These are phyloP conservation scores for Daldinia loculata DNA, from an alignment of 495 filamentous ascomycete genomes.

Conservation along the genomic window DNA sequence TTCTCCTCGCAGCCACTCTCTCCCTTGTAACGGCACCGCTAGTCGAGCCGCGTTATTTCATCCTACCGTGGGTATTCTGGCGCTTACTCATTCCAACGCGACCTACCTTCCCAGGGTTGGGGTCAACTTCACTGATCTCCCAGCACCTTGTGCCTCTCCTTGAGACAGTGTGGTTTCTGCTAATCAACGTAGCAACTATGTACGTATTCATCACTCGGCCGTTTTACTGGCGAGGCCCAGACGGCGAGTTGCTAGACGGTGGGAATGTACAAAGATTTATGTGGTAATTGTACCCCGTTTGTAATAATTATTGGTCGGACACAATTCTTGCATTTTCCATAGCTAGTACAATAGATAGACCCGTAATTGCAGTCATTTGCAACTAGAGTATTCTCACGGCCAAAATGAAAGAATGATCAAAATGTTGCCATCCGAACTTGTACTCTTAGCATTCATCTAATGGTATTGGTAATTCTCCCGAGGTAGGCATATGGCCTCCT, in stretches of 20 bases:
- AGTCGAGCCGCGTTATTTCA: conserved; percentile 94
- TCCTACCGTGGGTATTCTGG: conserved; percentile 95
- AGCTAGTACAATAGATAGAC: neutral
- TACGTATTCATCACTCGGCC: conserved; percentile 82
- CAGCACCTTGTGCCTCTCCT: conserved; percentile 59
- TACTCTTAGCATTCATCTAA: conserved; percentile 23
- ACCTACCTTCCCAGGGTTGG: conserved; percentile 35
- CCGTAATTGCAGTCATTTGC: neutral
- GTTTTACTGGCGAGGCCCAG: conserved; percentile 73
- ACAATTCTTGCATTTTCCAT: neutral
- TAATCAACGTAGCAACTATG: conserved; percentile 76
- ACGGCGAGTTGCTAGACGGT: conserved; percentile 66
- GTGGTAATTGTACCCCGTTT: conserved; percentile 66
- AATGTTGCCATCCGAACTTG: neutral
- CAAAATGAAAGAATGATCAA: neutral
- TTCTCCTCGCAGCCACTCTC: conserved; percentile 76
- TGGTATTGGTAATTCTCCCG: conserved; percentile 8
- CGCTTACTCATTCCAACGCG: conserved; percentile 73
- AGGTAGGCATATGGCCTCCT: conserved; percentile 3
- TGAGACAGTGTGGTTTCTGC: conserved; percentile 82
- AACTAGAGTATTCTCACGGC: neutral
- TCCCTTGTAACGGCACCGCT: conserved; percentile 88
- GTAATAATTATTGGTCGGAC: neutral
- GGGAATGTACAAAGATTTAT: conserved; percentile 89
- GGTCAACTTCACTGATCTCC: conserved; percentile 16